Conservation (phyloP, 257 asterid species). For the Jacaranda copaia region DNA sequence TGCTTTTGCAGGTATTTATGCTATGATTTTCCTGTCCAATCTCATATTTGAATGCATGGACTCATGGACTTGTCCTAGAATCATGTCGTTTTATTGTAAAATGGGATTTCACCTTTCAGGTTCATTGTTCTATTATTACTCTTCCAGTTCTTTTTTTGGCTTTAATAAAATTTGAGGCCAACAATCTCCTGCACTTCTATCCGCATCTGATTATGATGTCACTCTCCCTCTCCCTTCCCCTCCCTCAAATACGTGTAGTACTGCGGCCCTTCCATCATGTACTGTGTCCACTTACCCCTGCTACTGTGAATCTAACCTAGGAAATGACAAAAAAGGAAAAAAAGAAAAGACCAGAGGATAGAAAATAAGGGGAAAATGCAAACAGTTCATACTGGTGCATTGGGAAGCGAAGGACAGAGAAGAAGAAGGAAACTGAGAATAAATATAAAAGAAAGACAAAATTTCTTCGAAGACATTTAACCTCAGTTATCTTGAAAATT, state of each 20-base stretch:
- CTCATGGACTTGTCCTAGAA: slow-evolving; percentile 20
- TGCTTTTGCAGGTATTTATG: slow-evolving; percentile 88
- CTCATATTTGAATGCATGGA: slow-evolving; percentile 15
- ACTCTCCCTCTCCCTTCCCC: not conserved
- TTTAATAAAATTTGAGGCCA: slow-evolving; percentile 11
- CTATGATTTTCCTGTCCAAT: slow-evolving; percentile 31
- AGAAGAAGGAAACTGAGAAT: too few relatives aligned
- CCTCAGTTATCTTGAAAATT: too few relatives aligned
- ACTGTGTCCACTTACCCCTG: not conserved
- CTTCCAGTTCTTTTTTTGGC: slow-evolving; percentile 2
- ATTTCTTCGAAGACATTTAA: too few relatives aligned
- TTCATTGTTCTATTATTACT: slow-evolving; percentile 3
- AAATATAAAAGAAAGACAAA: too few relatives aligned
- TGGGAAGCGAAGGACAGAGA: too few relatives aligned
- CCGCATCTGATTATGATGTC: not conserved
- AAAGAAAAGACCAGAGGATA: too few relatives aligned
- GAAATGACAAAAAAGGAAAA: too few relatives aligned
- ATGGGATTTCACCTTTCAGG: slow-evolving; percentile 4
- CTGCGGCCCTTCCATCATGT: not conserved
- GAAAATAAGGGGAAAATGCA: too few relatives aligned
- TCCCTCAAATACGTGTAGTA: not conserved
- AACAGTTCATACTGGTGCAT: too few relatives aligned
- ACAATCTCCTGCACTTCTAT: not conserved
- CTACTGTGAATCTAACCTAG: too few relatives aligned
- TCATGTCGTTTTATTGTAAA: slow-evolving; percentile 3